A percentile compares a stretch with the other conserved stretches of the same genome.
These are phyloP conservation scores for Colletotrichum neosansevieriae DNA, from an alignment of 2,329 filamentous ascomycete genomes.

Conservation along the genomic window DNA sequence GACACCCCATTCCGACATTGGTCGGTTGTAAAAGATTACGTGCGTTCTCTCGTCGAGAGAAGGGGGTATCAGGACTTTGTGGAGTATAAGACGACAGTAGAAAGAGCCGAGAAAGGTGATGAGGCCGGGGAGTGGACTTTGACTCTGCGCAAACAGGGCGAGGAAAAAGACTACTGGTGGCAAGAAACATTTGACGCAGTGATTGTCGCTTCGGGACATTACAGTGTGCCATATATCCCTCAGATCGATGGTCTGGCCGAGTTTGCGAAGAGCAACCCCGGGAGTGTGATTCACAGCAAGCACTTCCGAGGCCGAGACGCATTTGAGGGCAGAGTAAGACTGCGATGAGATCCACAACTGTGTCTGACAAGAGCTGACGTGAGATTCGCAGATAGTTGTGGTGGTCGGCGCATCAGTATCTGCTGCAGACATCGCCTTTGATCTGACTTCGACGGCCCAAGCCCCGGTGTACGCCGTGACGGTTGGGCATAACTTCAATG, in stretches of 20 bases:
- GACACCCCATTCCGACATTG: constrained; percentile 73
- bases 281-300: constrained; percentile 67
- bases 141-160: constrained; percentile 58
- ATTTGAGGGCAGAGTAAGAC: constrained; percentile 58
- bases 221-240: constrained; percentile 68
- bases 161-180: constrained; percentile 69
- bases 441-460: constrained; percentile 59
- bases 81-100: constrained; percentile 71
- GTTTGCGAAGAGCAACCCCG: constrained; percentile 58
- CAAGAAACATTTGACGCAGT: constrained; percentile 71
- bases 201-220: constrained; percentile 71
- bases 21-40: constrained; percentile 65
- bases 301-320: constrained; percentile 61
- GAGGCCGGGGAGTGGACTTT: constrained; percentile 62
- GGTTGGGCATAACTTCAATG: constrained; percentile 61
- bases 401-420: constrained; percentile 75
- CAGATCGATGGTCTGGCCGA: constrained; percentile 60
- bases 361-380: background rate
- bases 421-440: constrained; percentile 70
- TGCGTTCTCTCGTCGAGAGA: constrained; percentile 63
- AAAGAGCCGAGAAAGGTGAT: constrained; percentile 63
- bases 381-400: constrained; percentile 61
- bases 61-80: constrained; percentile 66
- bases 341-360: fast-evolving
- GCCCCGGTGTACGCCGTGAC: constrained; percentile 65